These are phyloP conservation scores for Elaeis oleifera DNA, from an alignment of 202 grass and related monocot species.

Conservation along the genomic window DNA sequence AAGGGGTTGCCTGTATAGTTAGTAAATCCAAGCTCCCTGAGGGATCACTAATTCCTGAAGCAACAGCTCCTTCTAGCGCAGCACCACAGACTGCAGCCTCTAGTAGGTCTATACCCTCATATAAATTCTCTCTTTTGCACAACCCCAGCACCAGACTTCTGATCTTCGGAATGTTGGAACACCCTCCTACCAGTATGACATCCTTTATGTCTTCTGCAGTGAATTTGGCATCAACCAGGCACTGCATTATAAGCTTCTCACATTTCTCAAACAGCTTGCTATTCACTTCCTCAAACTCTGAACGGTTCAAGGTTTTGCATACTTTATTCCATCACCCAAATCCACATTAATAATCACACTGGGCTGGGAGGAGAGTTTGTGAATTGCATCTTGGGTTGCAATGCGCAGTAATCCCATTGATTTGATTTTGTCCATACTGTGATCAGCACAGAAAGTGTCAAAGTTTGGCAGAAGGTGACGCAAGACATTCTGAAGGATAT, in stretches of 20 bases:
- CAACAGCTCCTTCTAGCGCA: conserved; percentile 55
- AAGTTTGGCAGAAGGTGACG: conserved; percentile 37
- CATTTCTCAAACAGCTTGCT: conserved; percentile 34
- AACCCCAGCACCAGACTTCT: conserved; percentile 46
- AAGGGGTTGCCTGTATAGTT: conserved; percentile 45
- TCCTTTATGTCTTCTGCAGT: conserved; percentile 36
- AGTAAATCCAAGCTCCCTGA: conserved; percentile 49
- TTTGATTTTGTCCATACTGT: conserved; percentile 39
- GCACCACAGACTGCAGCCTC: conserved; percentile 56
- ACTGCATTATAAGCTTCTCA: conserved; percentile 42
- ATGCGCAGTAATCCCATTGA: conserved; percentile 36
- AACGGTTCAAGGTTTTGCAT: conserved; percentile 23
- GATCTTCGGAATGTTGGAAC: conserved; percentile 47
- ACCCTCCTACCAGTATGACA: conserved; percentile 62
- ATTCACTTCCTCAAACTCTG: conserved; percentile 51
- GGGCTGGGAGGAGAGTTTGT: conserved; percentile 38
- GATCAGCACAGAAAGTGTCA: conserved; percentile 36
- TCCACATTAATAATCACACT: conserved; percentile 34
- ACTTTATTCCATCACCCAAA: conserved; percentile 32
- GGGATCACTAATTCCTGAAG: conserved; percentile 45
- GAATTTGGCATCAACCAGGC: conserved; percentile 43
- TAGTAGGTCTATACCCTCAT: conserved; percentile 30
- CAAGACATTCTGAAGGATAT: conserved; percentile 65
- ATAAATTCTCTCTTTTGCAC: conserved; percentile 39
- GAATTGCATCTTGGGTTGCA: conserved; percentile 51